Evolutionary conservation across 176 grass and related monocot genomes (phyloP).

Genomic region (Ensete glaucum): DNA sequence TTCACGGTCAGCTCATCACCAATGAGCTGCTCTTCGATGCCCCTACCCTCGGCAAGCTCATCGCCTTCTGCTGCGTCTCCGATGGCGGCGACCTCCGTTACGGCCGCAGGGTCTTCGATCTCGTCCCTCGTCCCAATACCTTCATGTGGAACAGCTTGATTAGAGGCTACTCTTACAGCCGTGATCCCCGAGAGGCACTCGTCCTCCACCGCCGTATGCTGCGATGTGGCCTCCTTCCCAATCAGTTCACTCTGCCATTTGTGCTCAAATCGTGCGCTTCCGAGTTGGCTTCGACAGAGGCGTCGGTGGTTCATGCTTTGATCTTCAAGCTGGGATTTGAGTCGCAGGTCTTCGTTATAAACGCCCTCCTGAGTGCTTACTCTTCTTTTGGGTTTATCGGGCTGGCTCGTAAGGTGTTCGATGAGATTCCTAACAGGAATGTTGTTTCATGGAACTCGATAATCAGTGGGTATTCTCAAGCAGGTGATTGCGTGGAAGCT

Average conservation of each 20-base stretch:
- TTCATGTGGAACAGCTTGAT: conserved; percentile 20
- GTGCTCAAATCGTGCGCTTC: conserved; percentile 10
- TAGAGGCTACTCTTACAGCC: background rate
- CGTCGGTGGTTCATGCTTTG: background rate
- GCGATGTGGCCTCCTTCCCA: background rate
- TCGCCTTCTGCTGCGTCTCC: conserved; percentile 11
- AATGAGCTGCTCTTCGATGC: background rate
- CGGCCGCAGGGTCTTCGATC: conserved; percentile 8
- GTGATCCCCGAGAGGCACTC: background rate
- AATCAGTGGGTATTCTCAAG: background rate
- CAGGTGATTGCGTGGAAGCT: background rate
- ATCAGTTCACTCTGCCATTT: conserved; percentile 11
- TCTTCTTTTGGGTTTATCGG: background rate
- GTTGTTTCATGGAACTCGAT: conserved; percentile 11
- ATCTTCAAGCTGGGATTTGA: conserved; percentile 8
- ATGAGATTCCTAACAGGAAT: conserved; percentile 1
- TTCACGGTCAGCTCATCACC: conserved; percentile 14
- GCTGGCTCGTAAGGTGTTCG: conserved; percentile 1
- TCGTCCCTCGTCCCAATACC: background rate
- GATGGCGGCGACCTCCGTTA: conserved; percentile 5
- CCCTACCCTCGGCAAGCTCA: background rate
- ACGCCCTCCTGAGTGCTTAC: background rate
- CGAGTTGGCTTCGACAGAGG: background rate
- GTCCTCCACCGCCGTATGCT: background rate
- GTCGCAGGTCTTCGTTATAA: conserved; percentile 1